Evolutionary conservation across 192 early-diverging fungal genomes (phyloP), one percentile per base, ranked within the genome.

Genomic region (Mortierella hygrophila): DNA sequence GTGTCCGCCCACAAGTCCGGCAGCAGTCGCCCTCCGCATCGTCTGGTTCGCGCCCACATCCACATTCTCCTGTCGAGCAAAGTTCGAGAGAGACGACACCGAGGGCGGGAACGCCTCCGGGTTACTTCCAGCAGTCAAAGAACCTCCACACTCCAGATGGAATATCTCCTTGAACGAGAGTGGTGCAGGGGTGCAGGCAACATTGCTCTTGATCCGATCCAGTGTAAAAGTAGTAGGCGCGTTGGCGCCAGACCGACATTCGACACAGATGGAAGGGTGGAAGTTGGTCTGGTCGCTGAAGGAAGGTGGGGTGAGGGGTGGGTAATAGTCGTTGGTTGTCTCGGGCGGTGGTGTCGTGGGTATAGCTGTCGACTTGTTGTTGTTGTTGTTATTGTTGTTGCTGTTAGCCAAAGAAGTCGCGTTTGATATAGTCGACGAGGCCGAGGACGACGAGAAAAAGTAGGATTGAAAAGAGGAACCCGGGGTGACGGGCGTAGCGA

Each of bases 291-390:
- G 76, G 69, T 86, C 72, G 32, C 32, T 81, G 54, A 78, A 81
- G 37, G 84, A 86, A 18, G 79, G 71, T 5, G 84, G 84, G 15
- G 84, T 86, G 47, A 86, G 52, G 0, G 84, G 84, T 29, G 84
- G 84, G 65, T 86, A 86, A 65, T 72, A 74, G 38, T 44, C 46
- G 20, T 77, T 15, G 32, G 60, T 32, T 65, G 60, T 4, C 29
- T 86, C 84, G 21, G 84, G 84, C 23, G 84, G 84, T 32, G 84
- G 84, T 26, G 84, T 86, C 20, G 70, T 63, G 71, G 84, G 84
- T 80, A 85, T 79, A 72, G 82, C 77, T 5, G 77, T 76, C 52
- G 70, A 68, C 54, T 38, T 74, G 32, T 6, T n/a, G 18, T 37
- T 40, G 3, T 40, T 40, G 38, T 40, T 40, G 38, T 40, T 38